Evolutionary conservation across 2,329 filamentous ascomycete genomes (phyloP), one percentile per base, ranked within the genome.

Genomic region (Penicillium sclerotiorum): DNA sequence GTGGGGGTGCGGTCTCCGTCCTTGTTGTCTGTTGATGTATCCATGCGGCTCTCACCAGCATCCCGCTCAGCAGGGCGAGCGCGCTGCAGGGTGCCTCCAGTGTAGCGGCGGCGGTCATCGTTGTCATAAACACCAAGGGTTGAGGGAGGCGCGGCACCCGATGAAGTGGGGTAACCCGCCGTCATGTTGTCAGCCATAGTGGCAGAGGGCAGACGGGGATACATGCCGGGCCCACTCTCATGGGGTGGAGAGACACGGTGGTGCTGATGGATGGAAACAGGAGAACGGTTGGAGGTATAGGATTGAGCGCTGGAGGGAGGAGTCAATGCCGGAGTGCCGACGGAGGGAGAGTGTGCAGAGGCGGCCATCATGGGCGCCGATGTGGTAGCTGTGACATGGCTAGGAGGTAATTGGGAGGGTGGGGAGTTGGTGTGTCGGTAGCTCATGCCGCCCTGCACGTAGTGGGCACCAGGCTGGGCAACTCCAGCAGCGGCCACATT

Each of bases 401-500:
- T 65, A 11, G 73, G 65, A 25, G 72, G 67, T 49, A 76, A 58
- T 57, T 75, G 69, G 38, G 68, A 66, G 43, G 73, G 73, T 50
- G 82, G 82, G 44, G 82, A 84, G 64, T 84, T 74, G 60, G 80
- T 84, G 8, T 78, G 75, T 45, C 82, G 79, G 66, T 80, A 82
- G 56, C 69, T 72, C 50, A 78, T 69, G 39, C 72, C 73, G 41
- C 73, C 71, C 53, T 80, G 79, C 15, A 84, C 74, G 63, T 88
- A 86, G 66, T 90, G 87, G 13, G 82, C 76, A 52, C 85, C 86
- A 43, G 88, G 84, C 55, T 91, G 84, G 61, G 89, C 88, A 50
- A 95, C 83, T 50, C 89, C 88, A 36, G 88, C 87, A 11, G 85
- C 84, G 2, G 90, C 89, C 25, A 90, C 87, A 43, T 91, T 87